Conservation (phyloP, 2,329 filamentous ascomycete species). For the Exophiala viscosa region DNA sequence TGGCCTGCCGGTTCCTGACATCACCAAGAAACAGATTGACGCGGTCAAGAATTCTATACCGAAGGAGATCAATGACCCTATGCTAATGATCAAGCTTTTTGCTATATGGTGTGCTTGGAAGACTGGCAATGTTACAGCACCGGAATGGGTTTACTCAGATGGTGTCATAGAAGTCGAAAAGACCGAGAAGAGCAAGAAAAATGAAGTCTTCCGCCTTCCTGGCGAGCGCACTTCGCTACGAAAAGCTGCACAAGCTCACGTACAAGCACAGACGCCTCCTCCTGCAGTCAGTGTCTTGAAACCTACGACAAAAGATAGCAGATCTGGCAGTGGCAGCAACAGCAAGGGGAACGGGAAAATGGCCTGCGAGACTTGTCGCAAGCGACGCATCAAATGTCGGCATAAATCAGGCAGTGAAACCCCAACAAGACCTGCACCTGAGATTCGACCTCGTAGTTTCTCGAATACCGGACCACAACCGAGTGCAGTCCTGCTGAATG, state of each 20-base stretch:
- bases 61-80: constrained; percentile 58
- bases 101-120: constrained; percentile 67
- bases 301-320: constrained; percentile 40
- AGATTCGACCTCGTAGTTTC: constrained; percentile 30
- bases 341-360: constrained; percentile 30
- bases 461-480: constrained; percentile 15
- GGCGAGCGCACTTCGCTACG: constrained; percentile 44
- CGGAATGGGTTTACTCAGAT: constrained; percentile 60
- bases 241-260: constrained; percentile 28
- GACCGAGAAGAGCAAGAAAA: constrained; percentile 24
- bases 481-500: constrained; percentile 3
- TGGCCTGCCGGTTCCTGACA: constrained; percentile 56
- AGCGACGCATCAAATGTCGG: constrained; percentile 60
- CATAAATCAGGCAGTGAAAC: constrained; percentile 54
- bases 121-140: constrained; percentile 59
- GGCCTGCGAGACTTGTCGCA: constrained; percentile 61
- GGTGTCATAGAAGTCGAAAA: constrained; percentile 39
- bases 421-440: constrained; percentile 30
- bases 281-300: neutral
- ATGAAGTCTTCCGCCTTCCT: constrained; percentile 23
- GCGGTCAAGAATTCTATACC: constrained; percentile 62
- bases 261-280: constrained; percentile 8
- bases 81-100: constrained; percentile 58
- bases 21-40: constrained; percentile 56
- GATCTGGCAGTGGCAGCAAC: constrained; percentile 50